A percentile compares a stretch with the other conserved stretches of the same genome.
phyloP scores from a whole-genome alignment of 352 stramenopile genomes.

The Sclerospora graminicola region DNA sequence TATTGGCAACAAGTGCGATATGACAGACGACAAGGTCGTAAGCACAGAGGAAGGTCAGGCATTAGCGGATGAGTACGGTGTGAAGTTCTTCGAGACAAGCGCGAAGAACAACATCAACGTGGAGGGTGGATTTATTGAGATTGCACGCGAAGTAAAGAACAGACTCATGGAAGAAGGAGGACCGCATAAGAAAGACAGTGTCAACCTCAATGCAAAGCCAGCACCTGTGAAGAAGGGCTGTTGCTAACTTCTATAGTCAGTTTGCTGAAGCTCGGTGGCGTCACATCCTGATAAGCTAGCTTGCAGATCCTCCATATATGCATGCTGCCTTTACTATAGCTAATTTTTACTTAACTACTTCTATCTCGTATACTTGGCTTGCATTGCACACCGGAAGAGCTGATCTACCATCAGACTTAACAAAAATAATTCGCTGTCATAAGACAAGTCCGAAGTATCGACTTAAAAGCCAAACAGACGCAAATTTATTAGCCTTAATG shows the following conservation, averaged over 20 bases:
- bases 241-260: slow-evolving; percentile 46
- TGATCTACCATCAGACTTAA: too few species aligned
- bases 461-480: too few species aligned
- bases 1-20: slow-evolving; percentile 99
- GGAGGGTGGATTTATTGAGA: slow-evolving; percentile 84
- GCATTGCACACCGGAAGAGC: too few species aligned
- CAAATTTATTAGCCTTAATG: too few species aligned
- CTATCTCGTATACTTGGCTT: slow-evolving; percentile 10
- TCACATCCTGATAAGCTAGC: slow-evolving; percentile 6
- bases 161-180: slow-evolving; percentile 83
- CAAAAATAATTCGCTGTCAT: too few species aligned
- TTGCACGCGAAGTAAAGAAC: slow-evolving; percentile 85
- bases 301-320: slow-evolving; percentile 12
- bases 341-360: slow-evolving; percentile 25
- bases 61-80: slow-evolving; percentile 91
- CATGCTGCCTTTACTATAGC: slow-evolving; percentile 23
- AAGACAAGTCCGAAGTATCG: too few species aligned
- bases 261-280: slow-evolving; percentile 16
- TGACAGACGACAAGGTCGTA: slow-evolving; percentile 95
- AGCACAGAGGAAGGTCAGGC: slow-evolving; percentile 91
- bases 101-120: slow-evolving; percentile 96
- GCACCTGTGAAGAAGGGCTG: slow-evolving; percentile 74
- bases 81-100: slow-evolving; percentile 94
- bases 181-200: slow-evolving; percentile 75
- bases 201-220: slow-evolving; percentile 75